Percentiles rank a stretch among this genome's conserved stretches.
These are phyloP conservation scores for Lentinula edodes DNA, from an alignment of 768 basidiomycete species.

Conservation along the genomic window DNA sequence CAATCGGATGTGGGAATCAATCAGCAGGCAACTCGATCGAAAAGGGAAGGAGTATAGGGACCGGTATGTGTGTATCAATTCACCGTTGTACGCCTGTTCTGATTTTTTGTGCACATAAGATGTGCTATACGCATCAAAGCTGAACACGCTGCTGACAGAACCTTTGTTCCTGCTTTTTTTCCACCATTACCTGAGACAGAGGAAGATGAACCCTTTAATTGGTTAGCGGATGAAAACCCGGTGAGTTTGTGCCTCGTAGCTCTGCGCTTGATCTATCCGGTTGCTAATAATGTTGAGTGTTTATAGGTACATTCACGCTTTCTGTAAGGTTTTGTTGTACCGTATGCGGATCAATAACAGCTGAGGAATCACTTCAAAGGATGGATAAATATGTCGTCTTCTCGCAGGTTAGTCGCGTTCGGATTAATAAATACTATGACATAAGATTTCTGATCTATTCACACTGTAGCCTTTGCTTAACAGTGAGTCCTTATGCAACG, in stretches of 20 bases:
- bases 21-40: constrained; percentile 34
- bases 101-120: constrained; percentile 19
- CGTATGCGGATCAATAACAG: neutral
- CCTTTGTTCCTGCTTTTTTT: constrained; percentile 50
- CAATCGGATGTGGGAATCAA: constrained; percentile 37
- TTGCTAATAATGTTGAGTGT: neutral
- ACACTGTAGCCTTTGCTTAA: constrained; percentile 7
- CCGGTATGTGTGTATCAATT: constrained; percentile 27
- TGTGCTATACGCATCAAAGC: constrained; percentile 39
- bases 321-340: constrained; percentile 33
- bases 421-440: neutral
- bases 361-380: neutral
- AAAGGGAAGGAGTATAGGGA: constrained; percentile 48
- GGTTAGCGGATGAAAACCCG: constrained; percentile 19
- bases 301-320: constrained; percentile 51
- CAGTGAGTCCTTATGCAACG: constrained; percentile 3
- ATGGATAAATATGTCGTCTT: constrained; percentile 44
- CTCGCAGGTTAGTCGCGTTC: constrained; percentile 26
- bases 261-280: neutral
- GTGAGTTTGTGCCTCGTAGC: neutral
- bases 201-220: constrained; percentile 15
- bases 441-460: neutral
- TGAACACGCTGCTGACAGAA: constrained; percentile 27
- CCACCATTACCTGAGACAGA: constrained; percentile 33
- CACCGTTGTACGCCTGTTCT: neutral